Base-by-base conservation (phyloP, 1,284 basidiomycete species). In the Inonotus obliquus region DNA sequence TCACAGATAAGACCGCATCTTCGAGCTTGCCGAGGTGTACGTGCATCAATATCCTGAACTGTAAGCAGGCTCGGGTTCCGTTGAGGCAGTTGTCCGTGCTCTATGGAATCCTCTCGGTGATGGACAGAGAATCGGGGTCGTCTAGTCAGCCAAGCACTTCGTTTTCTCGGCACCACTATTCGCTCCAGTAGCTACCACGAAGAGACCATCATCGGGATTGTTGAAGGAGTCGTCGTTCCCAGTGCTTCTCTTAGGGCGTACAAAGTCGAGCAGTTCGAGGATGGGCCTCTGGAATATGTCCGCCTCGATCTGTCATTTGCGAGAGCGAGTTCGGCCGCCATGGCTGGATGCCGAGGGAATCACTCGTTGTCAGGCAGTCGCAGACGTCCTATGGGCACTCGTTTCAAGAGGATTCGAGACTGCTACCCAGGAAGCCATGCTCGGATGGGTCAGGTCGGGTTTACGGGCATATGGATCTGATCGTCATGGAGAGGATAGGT, bases 141-240 rank as follows among this genome's bases (percentile, higher is more conserved):
- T n/a, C n/a, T n/a, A n/a, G n/a, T n/a, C n/a, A n/a, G n/a, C n/a
- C n/a, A n/a, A n/a, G n/a, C n/a, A n/a, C 93, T 11, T 54, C 84
- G 89, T 17, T 98, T 98, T 78, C 84, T 99, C 63, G 95, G 94
- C 0, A 93, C 92, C 0, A 91, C 95, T 1, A 96, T 98, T 68
- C 92, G 94, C 63, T 88, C 88, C 11, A 89, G 89, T 1, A 83
- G 87, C 70, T 92, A 93, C 49, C 51, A 53, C 65, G 63, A 77
- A 1, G 86, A 90, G 4, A 96, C 92, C 1, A 89, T 98, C 66
- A 85, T 87, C 13, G 85, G 86, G 17, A 86, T 98, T 63, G 86
- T 93, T 41, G 87, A 94, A 53, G 91, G 94, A 59, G 95, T 99
- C 65, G 89, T 98, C 32, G 80, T 70, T n/a, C n/a, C n/a, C n/a